Evolutionary conservation across 2,329 filamentous ascomycete species (phyloP), one percentile per base, ranked within the genome.

Genomic region (Cordyceps fumosorosea): DNA sequence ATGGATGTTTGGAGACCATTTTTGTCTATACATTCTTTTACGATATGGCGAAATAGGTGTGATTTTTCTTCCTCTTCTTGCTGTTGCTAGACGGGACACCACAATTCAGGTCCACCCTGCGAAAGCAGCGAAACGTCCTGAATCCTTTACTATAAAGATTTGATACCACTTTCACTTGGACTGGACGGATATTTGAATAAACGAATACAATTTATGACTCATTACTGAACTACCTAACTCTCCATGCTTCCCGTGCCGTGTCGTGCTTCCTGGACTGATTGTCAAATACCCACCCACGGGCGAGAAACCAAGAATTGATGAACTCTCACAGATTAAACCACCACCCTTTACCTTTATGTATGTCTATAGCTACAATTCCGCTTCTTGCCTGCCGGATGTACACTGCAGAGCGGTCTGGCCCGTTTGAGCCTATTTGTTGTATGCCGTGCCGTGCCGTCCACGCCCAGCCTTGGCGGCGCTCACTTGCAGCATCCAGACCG

Each of bases 1-100:
- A 72, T 20, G 70, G 70, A 67, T 54, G 71, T 63, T 73, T 72
- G 71, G 64, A 55, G 69, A 67, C 55, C 58, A 64, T 68, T 47
- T 37, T 64, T 65, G 37, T 37, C 10, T 4, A 60, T 51, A 16
- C 37, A n/a, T 5, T 60, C 56, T 22, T 53, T 58, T 60, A 60
- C 20, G 24, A 53, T 18, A 16, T 5, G 50, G 40, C 48, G 50
- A 54, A 60, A 37, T 20, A 5, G 37, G 32, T 20, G 29, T 40
- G 42, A 16, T 44, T 45, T 26, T 8, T 50, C 20, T 37, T 47
- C 22, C 45, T 34, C 47, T 32, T 14, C 8, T 40, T 42, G 12
- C 57, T 47, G 50, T 47, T 37, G 7, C 50, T 34, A 54, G 40
- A 60, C 57, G 37, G 48, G n/a, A 45, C 57, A 26, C 32, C 18